A percentile compares a stretch with the other conserved stretches of the same genome.
These are phyloP conservation scores for Penicillium paneum DNA, from an alignment of 2,329 filamentous ascomycete genomes.

Conservation along the genomic window DNA sequence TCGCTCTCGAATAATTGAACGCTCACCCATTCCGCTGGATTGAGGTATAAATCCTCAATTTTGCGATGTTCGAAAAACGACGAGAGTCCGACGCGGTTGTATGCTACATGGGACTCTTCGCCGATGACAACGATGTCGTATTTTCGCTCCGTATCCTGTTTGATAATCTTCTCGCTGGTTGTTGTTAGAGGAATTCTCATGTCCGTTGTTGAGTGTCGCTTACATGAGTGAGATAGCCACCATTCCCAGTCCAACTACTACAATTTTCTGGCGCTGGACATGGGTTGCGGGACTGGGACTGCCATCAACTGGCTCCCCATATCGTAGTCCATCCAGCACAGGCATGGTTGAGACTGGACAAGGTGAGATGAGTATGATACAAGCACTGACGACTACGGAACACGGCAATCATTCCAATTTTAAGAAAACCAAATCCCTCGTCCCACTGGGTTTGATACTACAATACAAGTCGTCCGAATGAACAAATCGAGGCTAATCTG, in stretches of 20 bases:
- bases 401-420: conserved; percentile 10
- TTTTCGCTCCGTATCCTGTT: conserved; percentile 73
- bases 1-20: not conserved
- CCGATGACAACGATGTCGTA: conserved; percentile 83
- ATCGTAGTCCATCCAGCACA: conserved; percentile 28
- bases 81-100: conserved; percentile 85
- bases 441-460: not conserved
- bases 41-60: conserved; percentile 84
- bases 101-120: conserved; percentile 82
- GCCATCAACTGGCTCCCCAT: conserved; percentile 24
- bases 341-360: conserved; percentile 23
- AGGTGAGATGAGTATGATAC: not conserved
- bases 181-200: conserved; percentile 4
- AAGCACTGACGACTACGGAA: not conserved
- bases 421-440: not conserved
- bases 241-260: conserved; percentile 88
- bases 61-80: conserved; percentile 84
- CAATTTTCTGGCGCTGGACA: conserved; percentile 58
- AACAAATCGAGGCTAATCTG: not conserved
- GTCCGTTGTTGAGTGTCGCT: conserved; percentile 39
- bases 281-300: conserved; percentile 10
- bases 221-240: conserved; percentile 86
- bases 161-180: conserved; percentile 78
- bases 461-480: not conserved
- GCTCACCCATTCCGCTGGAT: conserved; percentile 74